A percentile compares a stretch with the other conserved stretches of the same genome.
Evolutionary conservation across 2,329 filamentous ascomycete species (phyloP).

Genomic region (Beauveria caledonica): DNA sequence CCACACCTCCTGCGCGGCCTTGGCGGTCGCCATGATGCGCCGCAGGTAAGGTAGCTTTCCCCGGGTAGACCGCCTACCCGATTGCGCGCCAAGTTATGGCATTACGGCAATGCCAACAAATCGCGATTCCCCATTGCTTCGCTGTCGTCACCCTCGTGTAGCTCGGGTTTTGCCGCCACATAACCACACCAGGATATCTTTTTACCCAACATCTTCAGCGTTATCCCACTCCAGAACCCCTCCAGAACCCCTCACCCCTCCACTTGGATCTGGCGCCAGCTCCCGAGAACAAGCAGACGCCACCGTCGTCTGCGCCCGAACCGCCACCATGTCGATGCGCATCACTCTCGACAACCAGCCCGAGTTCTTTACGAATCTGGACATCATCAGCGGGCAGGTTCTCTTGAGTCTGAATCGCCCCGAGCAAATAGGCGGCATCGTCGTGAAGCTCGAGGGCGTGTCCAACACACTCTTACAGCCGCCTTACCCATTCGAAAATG

Average conservation of each 20-base stretch:
- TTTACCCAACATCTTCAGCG: background rate
- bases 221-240: background rate
- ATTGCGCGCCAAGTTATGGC: slow-evolving; percentile 2
- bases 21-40: slow-evolving; percentile 1
- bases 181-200: background rate
- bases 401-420: slow-evolving; percentile 52
- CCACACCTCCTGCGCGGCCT: slow-evolving; percentile 4
- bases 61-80: slow-evolving; percentile 1
- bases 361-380: slow-evolving; percentile 73
- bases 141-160: background rate
- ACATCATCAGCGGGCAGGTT: slow-evolving; percentile 58
- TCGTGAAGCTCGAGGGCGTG: slow-evolving; percentile 80
- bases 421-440: slow-evolving; percentile 62
- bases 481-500: slow-evolving; percentile 32
- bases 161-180: background rate
- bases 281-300: background rate
- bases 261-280: background rate
- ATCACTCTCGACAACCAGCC: slow-evolving; percentile 59
- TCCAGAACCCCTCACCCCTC: background rate
- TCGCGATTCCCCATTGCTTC: background rate
- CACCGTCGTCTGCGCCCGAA: slow-evolving; percentile 1
- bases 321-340: slow-evolving; percentile 52
- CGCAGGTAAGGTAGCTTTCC: background rate
- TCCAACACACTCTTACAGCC: slow-evolving; percentile 56
- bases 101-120: background rate